Base-by-base conservation (phyloP, 2,329 filamentous ascomycete species). In the Fusarium sambucinum region DNA sequence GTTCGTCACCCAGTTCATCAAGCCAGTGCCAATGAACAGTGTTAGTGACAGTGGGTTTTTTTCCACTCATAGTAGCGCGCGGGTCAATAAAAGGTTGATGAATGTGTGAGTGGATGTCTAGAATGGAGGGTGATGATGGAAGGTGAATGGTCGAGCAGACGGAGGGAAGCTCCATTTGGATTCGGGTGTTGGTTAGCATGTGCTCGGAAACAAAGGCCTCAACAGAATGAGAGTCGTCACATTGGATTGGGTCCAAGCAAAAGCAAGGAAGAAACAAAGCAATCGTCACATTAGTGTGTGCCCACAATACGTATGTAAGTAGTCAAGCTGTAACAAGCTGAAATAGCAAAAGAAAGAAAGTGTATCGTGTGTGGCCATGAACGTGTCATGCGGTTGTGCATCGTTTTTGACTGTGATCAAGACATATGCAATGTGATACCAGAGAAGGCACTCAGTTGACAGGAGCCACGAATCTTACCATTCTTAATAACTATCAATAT, bases 161-260 rank as follows among this genome's bases (percentile, higher is more conserved):
- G 46, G 33, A 40, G n/a, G 40, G 27, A 45, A 63, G 44, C 56
- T 56, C 54, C 30, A 65, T 55, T 50, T 35, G 29, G 52, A 38
- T 33, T 55, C 41, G 53, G 21, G 27, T 40, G 47, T 51, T 45
- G 35, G 46, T 45, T 45, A 27, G 41, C 54, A 56, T 52, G 45
- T 46, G 44, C 23, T 37, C 25, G 51, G 60, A 61, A 60, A 69
- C 62, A 69, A 69, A 69, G 63, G 66, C 66, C 66, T 69, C 66
- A 70, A 35, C 45, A 51, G 33, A 37, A 51, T 27, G 23, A 51
- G 32, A 51, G 47, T 51, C 23, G 47, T 40, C 47, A 40, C 47
- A 40, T 40, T 51, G 47, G 23, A 38, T 44, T 46, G 33, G 45
- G 33, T 46, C 35, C 25, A 50, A 35, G 47, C 21, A 47, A 32